Evolutionary conservation across 345 rosid species (phyloP), one percentile per base, ranked within the genome.

Genomic region (Erysimum cheiranthoides): DNA sequence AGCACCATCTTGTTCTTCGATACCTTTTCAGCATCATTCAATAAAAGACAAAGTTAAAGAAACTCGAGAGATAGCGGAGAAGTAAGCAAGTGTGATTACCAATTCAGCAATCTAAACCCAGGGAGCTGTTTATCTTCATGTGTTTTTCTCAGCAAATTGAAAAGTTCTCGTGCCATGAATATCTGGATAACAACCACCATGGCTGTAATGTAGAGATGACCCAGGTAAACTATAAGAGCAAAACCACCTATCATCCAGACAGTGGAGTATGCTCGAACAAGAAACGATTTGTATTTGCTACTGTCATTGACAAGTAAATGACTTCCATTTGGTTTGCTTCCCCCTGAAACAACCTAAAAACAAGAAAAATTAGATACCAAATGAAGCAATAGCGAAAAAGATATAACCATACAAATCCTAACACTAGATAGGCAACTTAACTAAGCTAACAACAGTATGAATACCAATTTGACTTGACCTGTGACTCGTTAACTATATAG

Each of bases 141-240:
- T 17, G 88, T 73, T 77, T 61, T 86, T 84, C 94, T 87, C 11
- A 91, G 84, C 39, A 91, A 66, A 84, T 82, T 89, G 79, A 91
- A 91, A 34, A 91, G 84, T 76, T 89, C 97, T 69, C 80, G 78
- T 12, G 94, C 94, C 97, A 91, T 91, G 79, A 74, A 89, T 36
- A 91, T 91, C 76, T 91, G 94, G 53, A 91, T 86, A 32, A 91
- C 92, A 39, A 91, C 91, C 45, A 91, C 86, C 94, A 91, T 89
- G 61, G 97, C 97, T n/a, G 90, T 80, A 58, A 91, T 91, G 75
- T 82, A 91, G 68, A 89, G 94, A 83, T 91, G 97, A 18, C 97
- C 97, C 79, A 89, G 38, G 85, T 89, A 91, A 54, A 91, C 91
- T 46, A 91, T 74, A 1, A 89, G 72, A 8, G 81, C 82, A 53